Evolutionary conservation across 2,329 filamentous ascomycete species (phyloP).

Genomic region (Dothidotthia symphoricarpi): DNA sequence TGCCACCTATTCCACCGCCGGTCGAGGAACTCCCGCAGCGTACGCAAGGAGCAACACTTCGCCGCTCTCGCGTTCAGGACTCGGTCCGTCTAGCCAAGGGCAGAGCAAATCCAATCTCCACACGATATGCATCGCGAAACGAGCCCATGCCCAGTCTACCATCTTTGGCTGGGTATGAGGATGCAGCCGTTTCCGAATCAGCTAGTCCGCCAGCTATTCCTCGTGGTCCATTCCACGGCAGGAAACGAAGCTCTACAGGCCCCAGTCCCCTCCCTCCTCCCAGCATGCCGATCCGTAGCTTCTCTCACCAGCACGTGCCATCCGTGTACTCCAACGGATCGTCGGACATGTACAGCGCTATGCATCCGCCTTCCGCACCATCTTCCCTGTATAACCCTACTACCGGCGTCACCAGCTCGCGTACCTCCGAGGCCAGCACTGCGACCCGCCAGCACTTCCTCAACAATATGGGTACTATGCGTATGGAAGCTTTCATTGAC

Average conservation of each 20-base stretch:
- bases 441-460: conserved; percentile 64
- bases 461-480: conserved; percentile 80
- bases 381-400: conserved; percentile 43
- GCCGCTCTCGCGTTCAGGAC: conserved; percentile 69
- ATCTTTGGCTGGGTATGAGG: conserved; percentile 28
- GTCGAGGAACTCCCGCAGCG: conserved; percentile 40
- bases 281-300: conserved; percentile 69
- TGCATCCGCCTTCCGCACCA: conserved; percentile 36
- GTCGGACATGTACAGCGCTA: conserved; percentile 38
- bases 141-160: conserved; percentile 35
- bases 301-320: conserved; percentile 56
- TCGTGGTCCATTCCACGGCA: conserved; percentile 68
- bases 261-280: conserved; percentile 65
- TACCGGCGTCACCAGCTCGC: conserved; percentile 48
- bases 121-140: conserved; percentile 34
- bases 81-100: conserved; percentile 87
- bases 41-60: conserved; percentile 40
- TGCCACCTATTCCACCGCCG: conserved; percentile 44
- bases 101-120: conserved; percentile 44
- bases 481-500: conserved; percentile 96
- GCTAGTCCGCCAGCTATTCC: conserved; percentile 72
- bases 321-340: conserved; percentile 42
- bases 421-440: conserved; percentile 52
- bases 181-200: conserved; percentile 55
- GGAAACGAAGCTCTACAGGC: conserved; percentile 87